Conservation (phyloP, 73 alveolate genomes). For the Effrenium voratum region DNA sequence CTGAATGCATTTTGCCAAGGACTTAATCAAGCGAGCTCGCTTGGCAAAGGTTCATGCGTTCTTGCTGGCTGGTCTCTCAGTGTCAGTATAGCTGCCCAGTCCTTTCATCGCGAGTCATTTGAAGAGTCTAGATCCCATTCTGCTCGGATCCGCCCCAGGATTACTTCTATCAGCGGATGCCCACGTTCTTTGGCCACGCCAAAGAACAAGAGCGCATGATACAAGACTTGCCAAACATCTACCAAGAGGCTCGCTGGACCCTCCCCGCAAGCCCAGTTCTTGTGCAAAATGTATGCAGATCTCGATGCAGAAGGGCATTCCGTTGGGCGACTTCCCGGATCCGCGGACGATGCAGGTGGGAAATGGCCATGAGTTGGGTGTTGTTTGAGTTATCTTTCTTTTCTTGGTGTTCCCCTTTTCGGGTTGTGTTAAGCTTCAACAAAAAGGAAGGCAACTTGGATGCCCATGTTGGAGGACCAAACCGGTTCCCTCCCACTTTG, state of each 20-base stretch:
- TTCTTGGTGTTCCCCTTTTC: too few species aligned
- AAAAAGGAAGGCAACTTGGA: too few species aligned
- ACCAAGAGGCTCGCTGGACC: constrained; percentile 25
- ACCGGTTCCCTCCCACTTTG: too few species aligned
- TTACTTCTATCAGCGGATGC: constrained; percentile 63
- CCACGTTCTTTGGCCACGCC: constrained; percentile 83
- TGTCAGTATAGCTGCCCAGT: too few species aligned
- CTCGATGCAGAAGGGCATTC: constrained; percentile 87
- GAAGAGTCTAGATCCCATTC: too few species aligned
- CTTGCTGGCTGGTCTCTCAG: constrained; percentile 37
- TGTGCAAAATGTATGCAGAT: constrained; percentile 22
- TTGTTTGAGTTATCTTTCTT: too few species aligned
- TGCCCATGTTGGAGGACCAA: too few species aligned
- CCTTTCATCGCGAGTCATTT: too few species aligned
- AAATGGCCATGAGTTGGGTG: too few species aligned
- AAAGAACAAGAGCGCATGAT: constrained; percentile 86
- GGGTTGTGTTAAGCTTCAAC: too few species aligned
- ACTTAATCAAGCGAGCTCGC: constrained; percentile 68
- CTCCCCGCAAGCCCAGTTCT: not conserved
- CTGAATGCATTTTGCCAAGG: too few species aligned
- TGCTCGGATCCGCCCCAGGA: too few species aligned
- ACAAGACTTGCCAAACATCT: constrained; percentile 65
- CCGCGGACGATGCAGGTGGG: constrained; percentile 85
- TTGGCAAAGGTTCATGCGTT: constrained; percentile 89
- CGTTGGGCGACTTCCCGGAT: constrained; percentile 88